Evolutionary conservation across 2,329 filamentous ascomycete genomes (phyloP).

Genomic region (Phialophora expanda): DNA sequence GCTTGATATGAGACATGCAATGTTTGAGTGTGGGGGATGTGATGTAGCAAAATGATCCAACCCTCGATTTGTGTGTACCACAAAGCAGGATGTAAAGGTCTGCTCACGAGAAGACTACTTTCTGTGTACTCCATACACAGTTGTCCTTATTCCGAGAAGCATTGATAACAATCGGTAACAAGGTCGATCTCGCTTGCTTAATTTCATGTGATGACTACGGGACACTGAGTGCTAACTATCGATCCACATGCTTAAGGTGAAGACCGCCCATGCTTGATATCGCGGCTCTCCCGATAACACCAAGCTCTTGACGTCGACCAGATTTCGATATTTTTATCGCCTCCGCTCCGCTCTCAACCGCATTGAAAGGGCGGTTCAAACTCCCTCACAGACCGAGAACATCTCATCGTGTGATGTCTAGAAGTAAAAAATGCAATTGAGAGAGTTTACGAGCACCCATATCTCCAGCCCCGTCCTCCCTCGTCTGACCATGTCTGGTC

Average conservation of each 20-base stretch:
- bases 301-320: neutral
- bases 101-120: neutral
- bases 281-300: neutral
- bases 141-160: neutral
- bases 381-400: neutral
- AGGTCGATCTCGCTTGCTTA: conserved; percentile 22
- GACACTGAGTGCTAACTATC: conserved; percentile 16
- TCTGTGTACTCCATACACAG: neutral
- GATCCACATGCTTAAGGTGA: conserved; percentile 12
- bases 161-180: neutral
- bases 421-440: neutral
- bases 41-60: neutral
- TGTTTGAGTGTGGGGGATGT: conserved; percentile 5
- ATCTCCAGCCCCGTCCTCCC: neutral
- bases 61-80: neutral
- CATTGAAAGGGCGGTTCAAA: neutral
- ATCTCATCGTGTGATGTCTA: neutral
- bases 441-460: neutral
- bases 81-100: neutral
- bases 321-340: neutral
- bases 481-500: no score
- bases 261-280: neutral
- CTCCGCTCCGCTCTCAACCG: neutral
- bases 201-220: conserved; percentile 10
- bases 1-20: conserved; percentile 33